Base-by-base conservation (phyloP, 148 eudicot species). In the Vaccinium macrocarpon region DNA sequence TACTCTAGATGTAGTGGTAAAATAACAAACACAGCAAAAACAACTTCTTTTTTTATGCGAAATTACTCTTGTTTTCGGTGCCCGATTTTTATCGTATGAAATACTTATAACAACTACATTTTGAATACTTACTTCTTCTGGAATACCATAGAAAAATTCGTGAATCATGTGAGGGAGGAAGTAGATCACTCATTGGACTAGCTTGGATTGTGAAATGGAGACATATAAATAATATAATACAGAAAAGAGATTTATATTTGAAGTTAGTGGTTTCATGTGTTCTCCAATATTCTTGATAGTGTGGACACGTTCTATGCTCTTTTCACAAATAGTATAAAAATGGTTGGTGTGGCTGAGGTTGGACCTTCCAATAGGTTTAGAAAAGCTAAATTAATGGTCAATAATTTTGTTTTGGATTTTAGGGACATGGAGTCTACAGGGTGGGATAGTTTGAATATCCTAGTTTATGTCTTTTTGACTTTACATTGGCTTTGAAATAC, bases 121-220 rank as follows among this genome's bases (percentile, higher is more conserved):
- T 42, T 42, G 46, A 42, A 5, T 42, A 42, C 46, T 42, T 42
- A 42, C 46, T 42, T 42, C 46, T 42, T 42, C 6, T 42, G 46
- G 6, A 5, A 42, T 42, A 42, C 46, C 46, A 42, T 42, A 42
- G 46, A 42, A 42, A 42, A 42, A 42, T 42, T 42, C 78, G 87
- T 75, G 84, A 77, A 84, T 59, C 85, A 84, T 78, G 82, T 18
- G 86, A 42, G 76, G 49, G 61, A 21, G 84, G 23, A 48, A 48
- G 1, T 48, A 76, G 13, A 50, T 64, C 27, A 10, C 35, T 27
- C 50, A 50, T 68, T 81, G 59, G 59, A 51, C 62, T 78, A 13
- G 76, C 55, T 81, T 15, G 83, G 25, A 50, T 64, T 70, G 83
- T 81, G 61, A 35, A 49, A 50, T 68, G 42, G 76, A 27, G 59